Evolutionary conservation across 805 yeast genomes (phyloP).

Genomic region (Lachancea quebecensis): DNA sequence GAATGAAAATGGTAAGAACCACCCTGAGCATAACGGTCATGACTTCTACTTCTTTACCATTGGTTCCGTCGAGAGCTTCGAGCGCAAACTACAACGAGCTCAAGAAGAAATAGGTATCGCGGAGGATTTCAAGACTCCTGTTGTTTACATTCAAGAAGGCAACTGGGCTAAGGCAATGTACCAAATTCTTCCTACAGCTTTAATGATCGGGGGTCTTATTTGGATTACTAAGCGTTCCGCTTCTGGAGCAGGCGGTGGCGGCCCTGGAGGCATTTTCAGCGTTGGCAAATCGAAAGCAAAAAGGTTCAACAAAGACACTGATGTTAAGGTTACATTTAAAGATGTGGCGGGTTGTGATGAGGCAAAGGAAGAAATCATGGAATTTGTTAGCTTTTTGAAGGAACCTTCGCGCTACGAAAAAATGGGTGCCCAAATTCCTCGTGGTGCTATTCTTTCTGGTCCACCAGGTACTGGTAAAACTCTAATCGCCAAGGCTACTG

Average conservation of each 20-base stretch:
- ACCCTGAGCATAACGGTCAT: slow-evolving; percentile 29
- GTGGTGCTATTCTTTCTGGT: slow-evolving; percentile 96
- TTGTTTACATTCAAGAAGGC: slow-evolving; percentile 68
- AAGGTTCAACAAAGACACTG: slow-evolving; percentile 84
- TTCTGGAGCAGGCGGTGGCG: slow-evolving; percentile 44
- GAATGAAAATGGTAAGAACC: slow-evolving; percentile 52
- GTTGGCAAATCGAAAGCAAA: slow-evolving; percentile 88
- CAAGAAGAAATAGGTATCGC: slow-evolving; percentile 64
- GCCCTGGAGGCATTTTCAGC: slow-evolving; percentile 63
- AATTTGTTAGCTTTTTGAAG: slow-evolving; percentile 88
- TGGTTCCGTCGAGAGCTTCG: slow-evolving; percentile 87
- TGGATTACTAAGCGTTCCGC: slow-evolving; percentile 68
- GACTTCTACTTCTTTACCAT: slow-evolving; percentile 57
- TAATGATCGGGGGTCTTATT: slow-evolving; percentile 82
- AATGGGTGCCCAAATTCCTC: slow-evolving; percentile 94
- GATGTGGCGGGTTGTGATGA: slow-evolving; percentile 98
- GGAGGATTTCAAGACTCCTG: slow-evolving; percentile 66
- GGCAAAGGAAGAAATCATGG: slow-evolving; percentile 97
- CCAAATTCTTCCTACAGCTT: slow-evolving; percentile 81
- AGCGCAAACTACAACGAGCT: slow-evolving; percentile 65
- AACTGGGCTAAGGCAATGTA: slow-evolving; percentile 54
- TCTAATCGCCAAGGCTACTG: slow-evolving; percentile 92
- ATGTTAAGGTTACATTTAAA: slow-evolving; percentile 77
- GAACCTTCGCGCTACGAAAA: slow-evolving; percentile 85
- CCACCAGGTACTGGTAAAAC: slow-evolving; percentile 99